Percentiles rank a stretch among this genome's conserved stretches.
Evolutionary conservation across 2,329 filamentous ascomycete genomes (phyloP).

Genomic region (Cucurbitaria berberidis): DNA sequence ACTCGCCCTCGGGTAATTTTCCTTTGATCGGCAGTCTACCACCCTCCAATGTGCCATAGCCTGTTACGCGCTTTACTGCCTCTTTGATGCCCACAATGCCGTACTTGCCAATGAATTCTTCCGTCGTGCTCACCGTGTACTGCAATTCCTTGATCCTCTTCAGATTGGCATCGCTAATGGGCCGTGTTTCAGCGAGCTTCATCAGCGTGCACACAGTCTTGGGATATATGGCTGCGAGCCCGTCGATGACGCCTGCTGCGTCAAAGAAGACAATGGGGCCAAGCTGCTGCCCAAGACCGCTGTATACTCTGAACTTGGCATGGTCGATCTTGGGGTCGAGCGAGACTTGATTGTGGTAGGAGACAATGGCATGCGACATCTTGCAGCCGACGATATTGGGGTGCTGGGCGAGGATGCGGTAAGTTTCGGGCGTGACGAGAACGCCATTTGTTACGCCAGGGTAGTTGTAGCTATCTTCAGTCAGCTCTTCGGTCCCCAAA

Average conservation of each 20-base stretch:
- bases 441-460: conserved; percentile 72
- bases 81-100: conserved; percentile 72
- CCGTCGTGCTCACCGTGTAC: conserved; percentile 65
- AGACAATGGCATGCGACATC: conserved; percentile 71
- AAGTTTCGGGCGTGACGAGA: conserved; percentile 64
- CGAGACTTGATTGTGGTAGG: conserved; percentile 67
- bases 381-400: conserved; percentile 73
- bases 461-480: conserved; percentile 63
- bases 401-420: conserved; percentile 64
- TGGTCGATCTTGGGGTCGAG: conserved; percentile 66
- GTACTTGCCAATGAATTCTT: conserved; percentile 66
- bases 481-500: conserved; percentile 6
- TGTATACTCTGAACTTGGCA: conserved; percentile 65
- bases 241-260: conserved; percentile 70
- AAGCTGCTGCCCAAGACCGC: conserved; percentile 70
- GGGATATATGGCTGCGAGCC: conserved; percentile 69
- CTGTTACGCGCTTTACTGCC: conserved; percentile 63
- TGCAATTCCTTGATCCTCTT: conserved; percentile 63
- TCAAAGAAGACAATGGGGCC: conserved; percentile 67
- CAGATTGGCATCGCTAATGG: conserved; percentile 45
- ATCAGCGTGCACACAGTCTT: conserved; percentile 66
- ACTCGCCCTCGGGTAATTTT: conserved; percentile 65
- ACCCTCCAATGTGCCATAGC: conserved; percentile 65
- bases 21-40: conserved; percentile 65
- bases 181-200: conserved; percentile 53